These are phyloP conservation scores for Colletotrichum lupini DNA, from an alignment of 2,329 filamentous ascomycete species.

Conservation along the genomic window DNA sequence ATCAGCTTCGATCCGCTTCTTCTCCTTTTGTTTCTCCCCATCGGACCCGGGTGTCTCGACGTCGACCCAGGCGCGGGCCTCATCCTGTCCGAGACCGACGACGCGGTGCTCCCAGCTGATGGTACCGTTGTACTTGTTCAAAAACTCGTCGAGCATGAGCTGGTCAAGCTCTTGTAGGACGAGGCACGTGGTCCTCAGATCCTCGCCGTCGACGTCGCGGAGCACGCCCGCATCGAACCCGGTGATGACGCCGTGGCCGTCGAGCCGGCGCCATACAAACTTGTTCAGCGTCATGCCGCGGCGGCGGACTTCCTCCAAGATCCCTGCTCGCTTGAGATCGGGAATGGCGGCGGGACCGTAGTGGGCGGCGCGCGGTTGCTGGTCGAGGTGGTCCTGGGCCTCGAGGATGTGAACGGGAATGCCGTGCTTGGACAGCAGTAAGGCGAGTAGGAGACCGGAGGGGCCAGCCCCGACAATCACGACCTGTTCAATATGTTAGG, in stretches of 20 bases:
- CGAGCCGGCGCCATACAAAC: slow-evolving; percentile 52
- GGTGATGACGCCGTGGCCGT: slow-evolving; percentile 48
- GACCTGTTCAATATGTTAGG: slow-evolving; percentile 4
- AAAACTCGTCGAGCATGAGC: slow-evolving; percentile 55
- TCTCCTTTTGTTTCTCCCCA: slow-evolving; percentile 34
- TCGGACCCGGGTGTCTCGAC: slow-evolving; percentile 47
- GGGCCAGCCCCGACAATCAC: slow-evolving; percentile 62
- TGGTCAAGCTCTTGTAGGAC: slow-evolving; percentile 55
- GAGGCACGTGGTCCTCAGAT: slow-evolving; percentile 53
- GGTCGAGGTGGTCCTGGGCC: slow-evolving; percentile 62
- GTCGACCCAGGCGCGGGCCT: slow-evolving; percentile 55
- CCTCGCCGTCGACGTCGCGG: slow-evolving; percentile 49
- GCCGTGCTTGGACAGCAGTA: slow-evolving; percentile 63
- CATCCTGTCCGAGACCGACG: slow-evolving; percentile 57
- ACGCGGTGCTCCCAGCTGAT: slow-evolving; percentile 61
- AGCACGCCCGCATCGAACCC: slow-evolving; percentile 49
- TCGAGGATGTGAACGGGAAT: slow-evolving; percentile 68
- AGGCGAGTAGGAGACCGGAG: slow-evolving; percentile 59
- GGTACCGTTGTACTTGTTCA: slow-evolving; percentile 46
- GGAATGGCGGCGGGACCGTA: slow-evolving; percentile 69
- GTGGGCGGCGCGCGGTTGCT: slow-evolving; percentile 71
- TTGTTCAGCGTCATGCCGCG: slow-evolving; percentile 51
- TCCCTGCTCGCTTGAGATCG: slow-evolving; percentile 68
- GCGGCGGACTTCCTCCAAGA: slow-evolving; percentile 57
- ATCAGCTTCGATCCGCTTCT: slow-evolving; percentile 55